Evolutionary conservation across 2,329 filamentous ascomycete species (phyloP).

Genomic region (Fusarium hostae): DNA sequence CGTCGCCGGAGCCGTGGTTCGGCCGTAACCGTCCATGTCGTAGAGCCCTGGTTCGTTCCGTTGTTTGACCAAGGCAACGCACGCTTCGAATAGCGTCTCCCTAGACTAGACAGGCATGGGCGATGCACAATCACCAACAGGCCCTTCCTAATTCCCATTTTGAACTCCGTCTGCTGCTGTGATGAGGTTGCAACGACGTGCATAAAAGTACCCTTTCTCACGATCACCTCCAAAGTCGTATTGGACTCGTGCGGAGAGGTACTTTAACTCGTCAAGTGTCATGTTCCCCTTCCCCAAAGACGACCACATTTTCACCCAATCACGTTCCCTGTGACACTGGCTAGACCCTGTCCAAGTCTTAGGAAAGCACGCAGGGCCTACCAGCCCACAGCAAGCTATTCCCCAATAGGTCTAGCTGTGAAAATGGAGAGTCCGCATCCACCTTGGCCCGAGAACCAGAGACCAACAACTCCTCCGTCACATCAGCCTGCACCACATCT

Average conservation of each 20-base stretch:
- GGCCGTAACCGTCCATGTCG: conserved; percentile 13
- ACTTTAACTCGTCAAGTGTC: conserved; percentile 10
- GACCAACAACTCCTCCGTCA: conserved; percentile 39
- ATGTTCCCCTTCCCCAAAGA: conserved; percentile 32
- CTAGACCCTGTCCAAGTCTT: conserved; percentile 20
- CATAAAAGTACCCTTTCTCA: conserved; percentile 19
- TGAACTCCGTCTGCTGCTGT: conserved; percentile 1
- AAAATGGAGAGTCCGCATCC: conserved; percentile 22
- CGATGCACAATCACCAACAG: conserved; percentile 8
- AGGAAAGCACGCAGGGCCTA: conserved; percentile 10
- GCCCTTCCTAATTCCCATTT: background rate
- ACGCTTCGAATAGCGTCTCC: background rate
- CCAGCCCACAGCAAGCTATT: background rate
- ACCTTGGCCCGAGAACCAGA: conserved; percentile 27
- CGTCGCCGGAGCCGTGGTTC: conserved; percentile 14
- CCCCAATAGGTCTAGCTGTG: background rate
- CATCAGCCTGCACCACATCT: conserved; percentile 42
- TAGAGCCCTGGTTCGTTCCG: conserved; percentile 3
- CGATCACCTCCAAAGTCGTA: background rate
- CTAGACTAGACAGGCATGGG: background rate
- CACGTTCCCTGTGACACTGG: background rate
- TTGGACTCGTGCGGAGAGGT: conserved; percentile 26
- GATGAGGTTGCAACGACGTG: conserved; percentile 15
- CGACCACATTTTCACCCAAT: conserved; percentile 14
- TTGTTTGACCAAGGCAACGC: background rate